Evolutionary conservation across 1,284 basidiomycete species (phyloP), one percentile per base, ranked within the genome.

Genomic region (Termitomyces sp.): DNA sequence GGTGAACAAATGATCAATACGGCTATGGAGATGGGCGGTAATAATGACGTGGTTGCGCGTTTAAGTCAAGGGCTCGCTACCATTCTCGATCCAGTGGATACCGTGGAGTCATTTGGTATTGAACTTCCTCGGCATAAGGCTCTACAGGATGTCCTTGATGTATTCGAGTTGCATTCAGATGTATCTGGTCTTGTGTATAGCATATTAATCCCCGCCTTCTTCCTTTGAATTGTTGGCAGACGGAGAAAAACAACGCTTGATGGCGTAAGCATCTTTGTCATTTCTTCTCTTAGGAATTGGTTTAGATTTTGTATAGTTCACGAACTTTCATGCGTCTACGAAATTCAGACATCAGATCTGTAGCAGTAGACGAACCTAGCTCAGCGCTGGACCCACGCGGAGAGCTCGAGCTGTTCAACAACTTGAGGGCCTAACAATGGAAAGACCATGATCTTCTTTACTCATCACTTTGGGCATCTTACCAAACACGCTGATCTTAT

Each of bases 401-500:
- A 0, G 79, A 82, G 62, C 69, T 72, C 28, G 63, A 72, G n/a
- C 67, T 86, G 1, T 85, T 86, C 61, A 69, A 76, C 1, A 72
- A 78, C 1, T 70, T 87, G 24, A 67, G 80, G 12, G 66, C 73
- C 30, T 69, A 74, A 40, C 70, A 80, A 75, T 13, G 82, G 79
- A 15, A 82, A 82, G 65, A 86, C 83, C 3, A 80, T 86, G 78
- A 68, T 87, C 2, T 86, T 85, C 56, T 82, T 85, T 2, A 85
- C 84, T 0, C 85, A 88, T 67, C 75, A 84, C 1, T 86, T 87
- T 60, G 84, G 84, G 5, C 81, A 83, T 63, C 69, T 87, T 36
- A 86, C 83, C 0, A 77, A 77, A 53, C 70, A 81, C 57, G 83
- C 84, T 0, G 83, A 86, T 63, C 59, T 80, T 5, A 83, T 87